phyloP scores from a whole-genome alignment of 306 rosid genomes.

The Malus asiatica region DNA sequence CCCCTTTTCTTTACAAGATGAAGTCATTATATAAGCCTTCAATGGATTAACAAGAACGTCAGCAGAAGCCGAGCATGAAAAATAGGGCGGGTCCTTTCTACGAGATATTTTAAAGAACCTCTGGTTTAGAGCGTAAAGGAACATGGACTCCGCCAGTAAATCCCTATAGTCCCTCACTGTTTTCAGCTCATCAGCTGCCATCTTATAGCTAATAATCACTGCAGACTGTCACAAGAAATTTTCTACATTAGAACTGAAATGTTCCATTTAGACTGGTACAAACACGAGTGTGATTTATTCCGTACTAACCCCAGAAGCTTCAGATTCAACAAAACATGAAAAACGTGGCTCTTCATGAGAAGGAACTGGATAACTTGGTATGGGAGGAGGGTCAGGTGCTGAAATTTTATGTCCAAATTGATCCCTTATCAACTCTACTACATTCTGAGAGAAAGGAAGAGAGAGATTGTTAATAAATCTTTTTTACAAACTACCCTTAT shows the following conservation, averaged over 20 bases:
- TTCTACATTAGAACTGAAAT: slow-evolving; percentile 11
- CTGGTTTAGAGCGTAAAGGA: slow-evolving; percentile 77
- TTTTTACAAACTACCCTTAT: slow-evolving; percentile 6
- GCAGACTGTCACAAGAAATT: slow-evolving; percentile 58
- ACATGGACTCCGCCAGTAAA: slow-evolving; percentile 92
- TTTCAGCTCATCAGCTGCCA: slow-evolving; percentile 63
- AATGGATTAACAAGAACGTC: slow-evolving; percentile 78
- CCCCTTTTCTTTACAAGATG: slow-evolving; percentile 83
- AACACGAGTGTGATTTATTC: slow-evolving; percentile 15
- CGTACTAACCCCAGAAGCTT: slow-evolving; percentile 91
- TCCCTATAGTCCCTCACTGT: slow-evolving; percentile 81
- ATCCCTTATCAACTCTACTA: slow-evolving; percentile 73
- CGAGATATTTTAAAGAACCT: slow-evolving; percentile 91
- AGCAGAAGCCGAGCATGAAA: slow-evolving; percentile 85
- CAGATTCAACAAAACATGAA: slow-evolving; percentile 94
- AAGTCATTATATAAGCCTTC: slow-evolving; percentile 79
- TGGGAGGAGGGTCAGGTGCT: slow-evolving; percentile 51
- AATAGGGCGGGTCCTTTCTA: slow-evolving; percentile 88
- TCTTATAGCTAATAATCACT: slow-evolving; percentile 92
- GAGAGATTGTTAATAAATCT: slow-evolving; percentile 20
- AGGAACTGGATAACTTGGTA: slow-evolving; percentile 65
- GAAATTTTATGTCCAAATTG: slow-evolving; percentile 73
- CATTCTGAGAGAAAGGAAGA: slow-evolving; percentile 40
- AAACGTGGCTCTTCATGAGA: slow-evolving; percentile 77
- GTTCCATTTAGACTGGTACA: background rate